phyloP scores from a whole-genome alignment of 1,284 basidiomycete species.

The Melampsora abietis-canadensis region DNA sequence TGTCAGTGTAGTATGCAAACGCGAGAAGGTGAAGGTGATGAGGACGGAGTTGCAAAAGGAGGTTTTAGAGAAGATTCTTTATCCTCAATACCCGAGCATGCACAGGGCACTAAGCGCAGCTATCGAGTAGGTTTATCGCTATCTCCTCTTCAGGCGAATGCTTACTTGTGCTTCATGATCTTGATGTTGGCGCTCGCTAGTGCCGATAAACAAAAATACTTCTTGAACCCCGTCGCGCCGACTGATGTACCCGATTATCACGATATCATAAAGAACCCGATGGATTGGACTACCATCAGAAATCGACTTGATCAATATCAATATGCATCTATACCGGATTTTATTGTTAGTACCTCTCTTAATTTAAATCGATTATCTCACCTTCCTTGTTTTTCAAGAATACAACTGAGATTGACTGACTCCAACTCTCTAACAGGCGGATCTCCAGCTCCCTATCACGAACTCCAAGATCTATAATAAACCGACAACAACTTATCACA shows the following conservation, averaged over 20 bases:
- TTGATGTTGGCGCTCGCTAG: slow-evolving; percentile 56
- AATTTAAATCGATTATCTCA: not conserved
- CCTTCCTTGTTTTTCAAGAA: slow-evolving; percentile 14
- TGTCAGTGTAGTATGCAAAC: slow-evolving; percentile 69
- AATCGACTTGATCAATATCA: slow-evolving; percentile 70
- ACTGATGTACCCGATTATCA: slow-evolving; percentile 86
- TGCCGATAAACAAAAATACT: slow-evolving; percentile 69
- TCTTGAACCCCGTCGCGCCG: slow-evolving; percentile 75
- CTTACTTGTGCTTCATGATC: not conserved
- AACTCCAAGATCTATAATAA: slow-evolving; percentile 89
- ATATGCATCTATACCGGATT: slow-evolving; percentile 71
- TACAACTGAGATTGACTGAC: slow-evolving; percentile 1
- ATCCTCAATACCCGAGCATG: slow-evolving; percentile 65
- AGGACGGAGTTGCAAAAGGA: slow-evolving; percentile 70
- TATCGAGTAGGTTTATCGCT: slow-evolving; percentile 60
- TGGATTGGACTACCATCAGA: slow-evolving; percentile 82
- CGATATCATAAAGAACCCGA: slow-evolving; percentile 77
- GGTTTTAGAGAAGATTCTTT: slow-evolving; percentile 65
- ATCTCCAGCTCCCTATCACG: slow-evolving; percentile 73
- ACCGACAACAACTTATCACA: slow-evolving; percentile 68
- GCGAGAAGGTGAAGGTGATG: slow-evolving; percentile 77
- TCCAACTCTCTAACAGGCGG: slow-evolving; percentile 59
- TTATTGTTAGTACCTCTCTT: slow-evolving; percentile 54
- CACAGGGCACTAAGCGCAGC: slow-evolving; percentile 69
- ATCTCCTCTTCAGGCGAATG: not conserved